Conservation (phyloP, 495 filamentous ascomycete genomes). For the Clavariopsis aquatica region DNA sequence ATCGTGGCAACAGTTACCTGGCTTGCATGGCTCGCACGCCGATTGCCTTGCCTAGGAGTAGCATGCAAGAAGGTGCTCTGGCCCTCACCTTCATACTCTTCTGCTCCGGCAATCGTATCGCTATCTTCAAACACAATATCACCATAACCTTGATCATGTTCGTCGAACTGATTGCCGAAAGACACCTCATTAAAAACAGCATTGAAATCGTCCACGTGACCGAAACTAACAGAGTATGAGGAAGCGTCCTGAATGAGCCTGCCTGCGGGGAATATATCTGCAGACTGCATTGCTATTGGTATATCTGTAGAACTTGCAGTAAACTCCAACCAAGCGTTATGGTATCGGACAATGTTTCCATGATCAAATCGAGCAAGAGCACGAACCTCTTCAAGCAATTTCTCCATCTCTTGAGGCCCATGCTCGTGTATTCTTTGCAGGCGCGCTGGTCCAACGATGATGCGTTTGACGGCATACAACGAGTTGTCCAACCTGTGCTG, state of each 20-base stretch:
- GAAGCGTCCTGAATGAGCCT: conserved; percentile 12
- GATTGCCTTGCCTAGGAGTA: conserved; percentile 2
- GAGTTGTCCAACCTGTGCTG: conserved; percentile 44
- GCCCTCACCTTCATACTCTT: neutral
- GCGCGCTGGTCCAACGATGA: conserved; percentile 39
- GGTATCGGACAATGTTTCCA: conserved; percentile 47
- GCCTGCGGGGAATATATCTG: neutral
- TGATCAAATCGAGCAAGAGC: conserved; percentile 44
- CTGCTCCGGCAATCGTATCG: conserved; percentile 5
- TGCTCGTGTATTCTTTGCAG: conserved; percentile 37
- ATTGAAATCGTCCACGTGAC: neutral
- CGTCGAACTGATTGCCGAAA: neutral
- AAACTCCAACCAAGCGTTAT: conserved; percentile 44
- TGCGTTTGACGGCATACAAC: conserved; percentile 51
- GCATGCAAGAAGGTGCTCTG: neutral
- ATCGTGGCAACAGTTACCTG: conserved; percentile 23
- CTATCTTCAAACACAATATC: conserved; percentile 37
- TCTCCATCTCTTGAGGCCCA: conserved; percentile 40
- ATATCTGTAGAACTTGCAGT: conserved; percentile 1
- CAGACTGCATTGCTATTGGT: neutral
- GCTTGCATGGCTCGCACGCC: conserved; percentile 7
- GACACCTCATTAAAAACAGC: conserved; percentile 2
- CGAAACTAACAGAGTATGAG: neutral
- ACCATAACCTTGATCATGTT: neutral
- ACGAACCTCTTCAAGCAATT: conserved; percentile 45